Evolutionary conservation across 805 yeast genomes (phyloP), one percentile per base, ranked within the genome.

Genomic region (Candida nemodendra): DNA sequence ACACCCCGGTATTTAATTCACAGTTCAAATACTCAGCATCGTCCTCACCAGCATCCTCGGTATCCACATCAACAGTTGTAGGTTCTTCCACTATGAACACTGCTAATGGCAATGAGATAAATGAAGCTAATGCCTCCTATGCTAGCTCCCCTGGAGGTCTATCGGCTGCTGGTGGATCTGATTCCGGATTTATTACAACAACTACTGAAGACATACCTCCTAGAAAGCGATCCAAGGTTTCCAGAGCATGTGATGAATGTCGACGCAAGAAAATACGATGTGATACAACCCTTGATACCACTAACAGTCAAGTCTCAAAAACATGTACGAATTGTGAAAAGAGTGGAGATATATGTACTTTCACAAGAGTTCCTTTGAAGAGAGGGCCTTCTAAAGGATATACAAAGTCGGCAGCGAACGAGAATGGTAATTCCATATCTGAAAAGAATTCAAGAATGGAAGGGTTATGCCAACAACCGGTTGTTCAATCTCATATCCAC

Each of bases 241-340:
- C 89, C 1, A 61, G 95, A 36, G 93, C 91, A 2, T 84, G 95
- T 56, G 95, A 84, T 56, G 79, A 81, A 38, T 84, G 93, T 57
- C 70, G 93, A 25, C 69, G 84, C 31, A 82, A 83, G 58, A 84
- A 84, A 55, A 72, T 84, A 16, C 69, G 77, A 38, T 84, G 95
- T 62, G 79, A 84, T 56, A 87, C 84, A 16, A 71, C 71, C 18
- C 70, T 72, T 40, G 67, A 68, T 35, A 32, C 61, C 9, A 60
- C 68, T 4, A 66, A 74, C 14, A 73, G 64, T 48, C 62, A 65
- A 8, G 71, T 79, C n/a, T 63, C 71, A 25, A 71, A 69, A 42
- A 57, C 69, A 2, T 84, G 95, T 57, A 62, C 80, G 11, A 80
- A 76, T 46, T 84, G 95, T 58, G 54, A 62, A 12, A 79, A 77